Evolutionary conservation across 805 yeast species (phyloP).

Genomic region (Candida piceae): DNA sequence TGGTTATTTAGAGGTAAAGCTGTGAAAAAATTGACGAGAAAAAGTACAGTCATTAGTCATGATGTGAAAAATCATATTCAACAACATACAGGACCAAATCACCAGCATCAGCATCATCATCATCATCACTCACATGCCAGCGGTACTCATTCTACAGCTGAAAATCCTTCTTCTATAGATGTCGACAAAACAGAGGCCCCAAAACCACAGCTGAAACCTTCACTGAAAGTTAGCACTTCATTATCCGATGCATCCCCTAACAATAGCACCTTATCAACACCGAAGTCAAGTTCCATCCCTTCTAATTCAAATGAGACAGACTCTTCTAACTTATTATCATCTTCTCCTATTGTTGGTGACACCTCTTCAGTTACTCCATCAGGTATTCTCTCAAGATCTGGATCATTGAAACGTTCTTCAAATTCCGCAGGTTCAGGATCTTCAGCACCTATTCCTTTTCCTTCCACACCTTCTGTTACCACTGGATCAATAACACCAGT

Average conservation of each 20-base stretch:
- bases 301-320: background rate
- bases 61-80: conserved; percentile 29
- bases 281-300: too few relatives aligned
- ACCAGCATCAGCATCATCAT: conserved; percentile 1
- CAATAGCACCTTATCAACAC: too few relatives aligned
- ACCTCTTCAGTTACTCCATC: background rate
- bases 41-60: conserved; percentile 26
- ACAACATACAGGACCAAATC: conserved; percentile 13
- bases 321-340: background rate
- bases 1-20: conserved; percentile 83
- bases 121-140: background rate
- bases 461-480: background rate
- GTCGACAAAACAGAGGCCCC: too few relatives aligned
- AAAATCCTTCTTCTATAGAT: too few relatives aligned
- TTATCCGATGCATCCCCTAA: conserved; percentile 1
- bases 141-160: background rate
- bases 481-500: background rate
- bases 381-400: too few relatives aligned
- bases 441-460: background rate
- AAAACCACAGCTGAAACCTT: background rate
- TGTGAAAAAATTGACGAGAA: conserved; percentile 45
- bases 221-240: conserved; percentile 2
- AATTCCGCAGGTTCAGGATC: background rate
- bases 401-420: background rate
- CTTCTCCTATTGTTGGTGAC: background rate